A percentile compares a stretch with the other conserved stretches of the same genome.
Evolutionary conservation across 2,329 filamentous ascomycete species (phyloP).

Genomic region (Colletotrichum sp.): DNA sequence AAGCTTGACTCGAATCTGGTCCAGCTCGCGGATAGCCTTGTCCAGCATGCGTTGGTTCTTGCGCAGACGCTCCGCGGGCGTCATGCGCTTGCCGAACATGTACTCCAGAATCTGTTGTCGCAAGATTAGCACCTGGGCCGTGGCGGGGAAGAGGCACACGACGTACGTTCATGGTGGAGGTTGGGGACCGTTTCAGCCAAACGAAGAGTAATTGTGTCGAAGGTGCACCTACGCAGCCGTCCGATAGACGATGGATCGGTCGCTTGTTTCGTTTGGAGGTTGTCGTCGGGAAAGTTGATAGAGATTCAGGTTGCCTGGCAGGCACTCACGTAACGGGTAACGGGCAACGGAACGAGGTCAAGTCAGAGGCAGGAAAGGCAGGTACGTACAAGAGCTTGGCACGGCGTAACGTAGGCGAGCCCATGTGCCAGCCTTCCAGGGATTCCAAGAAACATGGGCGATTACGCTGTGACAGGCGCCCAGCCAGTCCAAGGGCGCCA

Average conservation of each 20-base stretch:
- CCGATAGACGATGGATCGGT: not conserved
- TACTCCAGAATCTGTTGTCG: conserved; percentile 87
- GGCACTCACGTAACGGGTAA: conserved; percentile 19
- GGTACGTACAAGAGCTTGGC: conserved; percentile 20
- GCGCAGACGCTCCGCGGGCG: conserved; percentile 87
- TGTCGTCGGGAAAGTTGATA: conserved; percentile 8
- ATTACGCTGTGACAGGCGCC: conserved; percentile 3
- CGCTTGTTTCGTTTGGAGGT: not conserved
- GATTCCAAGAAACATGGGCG: conserved; percentile 1
- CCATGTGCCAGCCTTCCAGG: conserved; percentile 4
- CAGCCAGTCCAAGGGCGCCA: not conserved
- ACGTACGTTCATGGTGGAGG: conserved; percentile 62
- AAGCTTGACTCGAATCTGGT: conserved; percentile 92
- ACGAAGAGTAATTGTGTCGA: not conserved
- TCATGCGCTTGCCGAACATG: conserved; percentile 99
- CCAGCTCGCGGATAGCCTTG: conserved; percentile 95
- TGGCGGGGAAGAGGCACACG: conserved; percentile 12
- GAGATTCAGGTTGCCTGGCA: conserved; percentile 6
- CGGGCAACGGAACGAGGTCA: not conserved
- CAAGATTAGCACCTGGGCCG: conserved; percentile 19
- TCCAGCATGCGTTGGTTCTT: conserved; percentile 97
- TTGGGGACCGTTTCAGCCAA: not conserved
- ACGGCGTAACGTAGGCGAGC: not conserved
- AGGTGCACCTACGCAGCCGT: not conserved
- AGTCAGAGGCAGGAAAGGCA: not conserved